phyloP scores from a whole-genome alignment of 768 basidiomycete species.

The Phylloporus rhodoxanthus region DNA sequence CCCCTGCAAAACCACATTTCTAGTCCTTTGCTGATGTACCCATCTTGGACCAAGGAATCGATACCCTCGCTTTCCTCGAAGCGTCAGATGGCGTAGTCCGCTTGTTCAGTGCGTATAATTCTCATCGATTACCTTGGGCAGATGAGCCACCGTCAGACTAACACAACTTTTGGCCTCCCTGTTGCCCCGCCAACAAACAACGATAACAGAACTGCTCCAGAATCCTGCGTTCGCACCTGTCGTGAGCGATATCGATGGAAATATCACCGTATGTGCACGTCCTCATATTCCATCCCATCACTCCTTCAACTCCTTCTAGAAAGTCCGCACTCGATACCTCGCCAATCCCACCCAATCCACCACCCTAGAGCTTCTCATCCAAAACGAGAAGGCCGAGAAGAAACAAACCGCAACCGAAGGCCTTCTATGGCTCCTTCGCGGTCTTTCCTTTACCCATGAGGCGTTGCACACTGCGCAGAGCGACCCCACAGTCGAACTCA shows the following conservation, averaged over 20 bases:
- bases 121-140: not conserved
- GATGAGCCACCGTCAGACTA: not conserved
- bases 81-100: conserved; percentile 75
- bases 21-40: conserved; percentile 94
- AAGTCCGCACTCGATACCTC: conserved; percentile 80
- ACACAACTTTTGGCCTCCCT: not conserved
- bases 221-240: conserved; percentile 70
- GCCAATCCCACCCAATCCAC: conserved; percentile 55
- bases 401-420: conserved; percentile 86
- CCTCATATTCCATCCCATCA: not conserved
- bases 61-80: conserved; percentile 83
- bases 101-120: conserved; percentile 60
- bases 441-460: conserved; percentile 82
- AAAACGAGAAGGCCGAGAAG: conserved; percentile 82
- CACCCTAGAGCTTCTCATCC: conserved; percentile 81
- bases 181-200: not conserved
- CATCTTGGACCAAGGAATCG: conserved; percentile 78
- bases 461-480: conserved; percentile 69
- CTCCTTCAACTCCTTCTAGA: conserved; percentile 48
- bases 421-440: conserved; percentile 89
- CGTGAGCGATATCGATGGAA: conserved; percentile 81
- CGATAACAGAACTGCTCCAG: conserved; percentile 18
- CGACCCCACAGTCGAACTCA: conserved; percentile 51
- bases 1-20: not conserved
- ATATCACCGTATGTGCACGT: conserved; percentile 64